Evolutionary conservation across 306 rosid species (phyloP), one percentile per base, ranked within the genome.

Genomic region (Vachellia pachyceras): DNA sequence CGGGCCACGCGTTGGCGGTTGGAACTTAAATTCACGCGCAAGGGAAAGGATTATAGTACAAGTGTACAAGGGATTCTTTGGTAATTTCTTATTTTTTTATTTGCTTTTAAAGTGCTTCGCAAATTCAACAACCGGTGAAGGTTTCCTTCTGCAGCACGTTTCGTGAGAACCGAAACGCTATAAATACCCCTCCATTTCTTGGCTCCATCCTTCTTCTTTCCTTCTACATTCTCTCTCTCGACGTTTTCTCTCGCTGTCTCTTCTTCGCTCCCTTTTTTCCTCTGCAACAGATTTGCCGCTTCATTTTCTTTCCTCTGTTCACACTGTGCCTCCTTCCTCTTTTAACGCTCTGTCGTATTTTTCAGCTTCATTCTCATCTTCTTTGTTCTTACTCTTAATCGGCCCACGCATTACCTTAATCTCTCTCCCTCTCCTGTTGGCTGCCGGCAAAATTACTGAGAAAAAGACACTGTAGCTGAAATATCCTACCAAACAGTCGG

Each of bases 141-240:
- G 79, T 75, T 82, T 84, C 79, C 91, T 84, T 69, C 61, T 22
- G 47, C 65, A 73, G 72, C 88, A 86, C 88, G 86, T 79, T 82
- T 84, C 25, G 47, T 40, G 33, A 29, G 65, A 3, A 5, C 76
- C 85, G 39, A 84, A 81, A 76, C 73, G 76, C 82, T 92, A 90
- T 90, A 90, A 85, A 92, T 88, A 82, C n/a, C 82, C 65, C 3
- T 37, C 7, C 54, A 1, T 0, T n/a, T 17, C 50, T 20, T 1
- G 4, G 0, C 1, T 1, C 0, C 72, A 1, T 7, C 12, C 80
- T n/a, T n/a, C 0, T 22, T 3, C 80, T 67, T 83, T 7, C 71
- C 76, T 17, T 61, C 25, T 77, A 49, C 72, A 41, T 77, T 49
- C 66, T 61, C 46, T 10, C 8, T 33, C 8, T 3, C 20, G 0